Percentiles rank a stretch among this genome's conserved stretches.
Evolutionary conservation across 768 basidiomycete species (phyloP).

Genomic region (Trametes coccinea): DNA sequence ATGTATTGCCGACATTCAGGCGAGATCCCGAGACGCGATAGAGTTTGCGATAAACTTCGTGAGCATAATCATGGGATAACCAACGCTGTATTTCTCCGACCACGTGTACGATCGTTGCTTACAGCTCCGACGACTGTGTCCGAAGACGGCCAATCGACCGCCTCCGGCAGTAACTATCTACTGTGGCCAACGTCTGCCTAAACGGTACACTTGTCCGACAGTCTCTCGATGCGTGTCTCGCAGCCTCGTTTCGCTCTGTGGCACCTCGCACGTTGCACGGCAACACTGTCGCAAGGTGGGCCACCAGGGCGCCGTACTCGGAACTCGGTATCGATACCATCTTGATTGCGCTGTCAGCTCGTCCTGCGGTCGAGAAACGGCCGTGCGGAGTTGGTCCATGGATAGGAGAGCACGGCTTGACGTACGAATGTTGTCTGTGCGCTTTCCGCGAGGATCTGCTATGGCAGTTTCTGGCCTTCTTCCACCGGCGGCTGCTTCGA

Average conservation of each 20-base stretch:
- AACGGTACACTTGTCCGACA: background rate
- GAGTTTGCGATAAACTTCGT: conserved; percentile 41
- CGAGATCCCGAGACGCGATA: conserved; percentile 33
- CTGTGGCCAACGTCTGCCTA: conserved; percentile 5
- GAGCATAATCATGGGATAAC: conserved; percentile 24
- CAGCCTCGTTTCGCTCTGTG: conserved; percentile 1
- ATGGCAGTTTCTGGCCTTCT: conserved; percentile 9
- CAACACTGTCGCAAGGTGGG: background rate
- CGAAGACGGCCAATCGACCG: conserved; percentile 6
- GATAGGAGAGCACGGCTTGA: conserved; percentile 11
- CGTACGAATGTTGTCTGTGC: conserved; percentile 12
- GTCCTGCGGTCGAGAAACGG: background rate
- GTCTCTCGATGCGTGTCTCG: background rate
- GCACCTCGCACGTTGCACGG: background rate
- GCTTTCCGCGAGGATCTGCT: conserved; percentile 8
- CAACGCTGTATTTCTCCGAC: conserved; percentile 24
- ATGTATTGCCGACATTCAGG: conserved; percentile 24
- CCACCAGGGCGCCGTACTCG: background rate
- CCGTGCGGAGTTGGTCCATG: background rate
- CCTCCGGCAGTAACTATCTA: conserved; percentile 4
- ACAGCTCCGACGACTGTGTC: conserved; percentile 12
- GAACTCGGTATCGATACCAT: conserved; percentile 20
- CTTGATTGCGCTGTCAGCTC: conserved; percentile 7
- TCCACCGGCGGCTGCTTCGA: conserved; percentile 15
- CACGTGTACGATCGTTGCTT: conserved; percentile 21